Conservation (phyloP, 2,329 filamentous ascomycete genomes). For the Colletotrichum horii region DNA sequence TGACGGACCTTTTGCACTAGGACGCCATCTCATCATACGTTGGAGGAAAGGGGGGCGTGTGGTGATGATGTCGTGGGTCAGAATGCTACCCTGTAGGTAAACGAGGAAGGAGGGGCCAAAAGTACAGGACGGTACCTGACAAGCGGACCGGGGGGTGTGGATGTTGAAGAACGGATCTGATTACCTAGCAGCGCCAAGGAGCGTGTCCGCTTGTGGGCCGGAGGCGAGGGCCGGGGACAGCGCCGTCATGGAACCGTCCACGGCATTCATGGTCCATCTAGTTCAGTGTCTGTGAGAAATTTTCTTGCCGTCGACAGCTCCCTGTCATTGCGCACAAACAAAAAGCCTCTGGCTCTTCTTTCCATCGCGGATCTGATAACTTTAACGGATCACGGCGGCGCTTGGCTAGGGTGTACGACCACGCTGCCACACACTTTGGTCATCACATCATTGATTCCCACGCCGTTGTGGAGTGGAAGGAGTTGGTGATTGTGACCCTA, state of each 20-base stretch:
- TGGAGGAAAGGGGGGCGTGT: neutral
- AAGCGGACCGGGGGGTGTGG: neutral
- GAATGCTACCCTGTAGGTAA: neutral
- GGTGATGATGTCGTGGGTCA: constrained; percentile 13
- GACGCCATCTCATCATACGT: constrained; percentile 18
- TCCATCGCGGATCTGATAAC: constrained; percentile 19
- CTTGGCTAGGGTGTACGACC: neutral
- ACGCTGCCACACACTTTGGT: neutral
- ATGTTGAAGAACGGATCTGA: constrained; percentile 10
- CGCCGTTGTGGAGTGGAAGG: neutral
- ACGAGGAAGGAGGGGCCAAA: neutral
- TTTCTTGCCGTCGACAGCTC: neutral
- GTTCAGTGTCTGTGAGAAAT: neutral
- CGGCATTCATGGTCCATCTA: neutral
- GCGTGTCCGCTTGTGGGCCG: constrained; percentile 14
- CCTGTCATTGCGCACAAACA: neutral
- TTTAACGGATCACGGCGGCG: neutral
- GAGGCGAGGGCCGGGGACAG: neutral
- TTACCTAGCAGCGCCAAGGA: constrained; percentile 12
- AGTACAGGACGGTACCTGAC: constrained; percentile 9
- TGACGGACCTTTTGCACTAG: neutral
- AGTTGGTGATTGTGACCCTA: neutral
- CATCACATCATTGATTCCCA: neutral
- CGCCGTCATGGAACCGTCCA: neutral
- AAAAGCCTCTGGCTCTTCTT: neutral